Percentiles rank a stretch among this genome's conserved stretches.
phyloP scores from a whole-genome alignment of 1,139 yeast species.

The Eremothecium gossypii region DNA sequence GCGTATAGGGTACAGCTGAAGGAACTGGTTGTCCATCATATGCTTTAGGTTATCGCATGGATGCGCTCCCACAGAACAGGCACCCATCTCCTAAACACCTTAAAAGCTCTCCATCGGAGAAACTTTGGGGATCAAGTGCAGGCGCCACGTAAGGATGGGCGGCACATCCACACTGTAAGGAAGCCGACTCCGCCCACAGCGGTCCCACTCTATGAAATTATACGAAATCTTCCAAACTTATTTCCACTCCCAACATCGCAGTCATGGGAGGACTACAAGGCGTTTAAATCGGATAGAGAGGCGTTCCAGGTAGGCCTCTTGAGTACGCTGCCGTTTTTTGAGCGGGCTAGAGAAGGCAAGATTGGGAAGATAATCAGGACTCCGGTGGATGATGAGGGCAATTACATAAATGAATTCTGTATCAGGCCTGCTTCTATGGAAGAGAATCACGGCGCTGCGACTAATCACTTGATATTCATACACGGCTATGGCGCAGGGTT shows the following conservation, averaged over 20 bases:
- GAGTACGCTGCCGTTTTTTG: conserved; percentile 32
- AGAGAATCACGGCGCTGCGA: neutral
- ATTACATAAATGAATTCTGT: conserved; percentile 55
- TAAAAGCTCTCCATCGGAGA: too few species aligned
- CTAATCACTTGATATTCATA: conserved; percentile 53
- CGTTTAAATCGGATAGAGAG: conserved; percentile 11
- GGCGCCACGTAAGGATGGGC: too few species aligned
- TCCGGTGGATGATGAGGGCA: conserved; percentile 35
- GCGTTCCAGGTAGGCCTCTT: conserved; percentile 46
- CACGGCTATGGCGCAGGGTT: conserved; percentile 79
- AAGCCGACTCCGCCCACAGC: conserved; percentile 25
- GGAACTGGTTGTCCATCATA: too few species aligned
- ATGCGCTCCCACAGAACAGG: too few species aligned
- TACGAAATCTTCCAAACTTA: conserved; percentile 31
- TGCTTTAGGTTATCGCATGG: too few species aligned
- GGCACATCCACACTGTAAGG: neutral
- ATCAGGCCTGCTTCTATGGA: conserved; percentile 35
- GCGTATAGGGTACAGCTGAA: too few species aligned
- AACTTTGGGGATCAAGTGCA: too few species aligned
- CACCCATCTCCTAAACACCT: too few species aligned
- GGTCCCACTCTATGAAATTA: conserved; percentile 20
- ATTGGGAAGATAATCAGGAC: conserved; percentile 30
- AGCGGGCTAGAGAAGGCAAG: conserved; percentile 24
- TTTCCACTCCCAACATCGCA: conserved; percentile 51
- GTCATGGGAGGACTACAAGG: conserved; percentile 43